Evolutionary conservation across 306 rosid genomes (phyloP).

Genomic region (Rosa persica): DNA sequence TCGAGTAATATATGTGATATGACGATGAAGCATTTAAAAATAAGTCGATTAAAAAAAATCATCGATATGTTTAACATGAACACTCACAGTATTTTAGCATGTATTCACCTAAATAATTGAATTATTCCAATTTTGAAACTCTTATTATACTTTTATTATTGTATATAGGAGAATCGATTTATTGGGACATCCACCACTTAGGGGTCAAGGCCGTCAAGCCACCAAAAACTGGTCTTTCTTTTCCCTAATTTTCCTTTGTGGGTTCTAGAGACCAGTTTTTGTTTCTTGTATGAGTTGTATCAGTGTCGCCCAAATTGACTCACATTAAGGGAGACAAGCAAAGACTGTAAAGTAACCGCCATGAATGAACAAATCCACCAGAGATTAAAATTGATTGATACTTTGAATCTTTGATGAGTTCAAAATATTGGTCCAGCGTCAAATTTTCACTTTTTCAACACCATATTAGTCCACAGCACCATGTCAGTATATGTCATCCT

Average conservation of each 20-base stretch:
- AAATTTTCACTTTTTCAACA: slow-evolving; percentile 16
- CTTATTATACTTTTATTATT: neutral
- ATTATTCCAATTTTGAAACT: no score
- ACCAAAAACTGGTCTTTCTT: neutral
- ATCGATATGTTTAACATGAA: no score
- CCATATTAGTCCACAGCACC: neutral
- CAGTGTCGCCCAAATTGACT: slow-evolving; percentile 49
- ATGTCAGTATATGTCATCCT: neutral
- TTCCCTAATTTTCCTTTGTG: neutral
- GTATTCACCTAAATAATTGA: no score
- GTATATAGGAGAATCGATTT: neutral
- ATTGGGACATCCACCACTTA: slow-evolving; percentile 2
- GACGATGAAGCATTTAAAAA: no score
- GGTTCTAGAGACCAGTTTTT: neutral
- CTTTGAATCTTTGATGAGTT: neutral
- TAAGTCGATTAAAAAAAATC: no score
- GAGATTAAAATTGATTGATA: neutral
- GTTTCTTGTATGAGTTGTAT: slow-evolving; percentile 11
- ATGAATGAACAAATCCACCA: neutral
- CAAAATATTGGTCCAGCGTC: slow-evolving; percentile 5
- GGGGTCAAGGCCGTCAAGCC: slow-evolving; percentile 4
- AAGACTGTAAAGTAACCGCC: neutral
- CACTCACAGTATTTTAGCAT: no score
- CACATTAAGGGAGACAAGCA: neutral
- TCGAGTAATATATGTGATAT: neutral